Evolutionary conservation across 1,284 basidiomycete species (phyloP).

Genomic region (Ceraceosorus bombacis): DNA sequence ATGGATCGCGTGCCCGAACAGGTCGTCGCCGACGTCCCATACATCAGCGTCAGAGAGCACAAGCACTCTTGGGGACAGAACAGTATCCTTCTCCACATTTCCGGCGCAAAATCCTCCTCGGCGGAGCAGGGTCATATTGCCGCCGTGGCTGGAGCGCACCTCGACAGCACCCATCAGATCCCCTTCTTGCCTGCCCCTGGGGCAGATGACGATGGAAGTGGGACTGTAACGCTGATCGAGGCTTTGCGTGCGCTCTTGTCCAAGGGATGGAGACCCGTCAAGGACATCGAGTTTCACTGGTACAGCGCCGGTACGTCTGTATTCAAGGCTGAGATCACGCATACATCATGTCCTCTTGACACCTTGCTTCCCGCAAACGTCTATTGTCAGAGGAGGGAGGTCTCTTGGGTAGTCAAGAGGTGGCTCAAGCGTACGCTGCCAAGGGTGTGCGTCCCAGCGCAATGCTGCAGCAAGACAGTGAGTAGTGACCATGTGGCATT

Average conservation of each 20-base stretch:
- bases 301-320: not conserved
- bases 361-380: no score
- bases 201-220: slow-evolving; percentile 78
- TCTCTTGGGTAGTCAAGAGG: slow-evolving; percentile 86
- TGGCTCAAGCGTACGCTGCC: slow-evolving; percentile 69
- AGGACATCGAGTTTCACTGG: slow-evolving; percentile 86
- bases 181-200: slow-evolving; percentile 41
- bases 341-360: no score
- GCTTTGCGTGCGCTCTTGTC: slow-evolving; percentile 73
- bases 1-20: no score
- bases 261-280: slow-evolving; percentile 66
- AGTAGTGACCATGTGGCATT: slow-evolving; percentile 14
- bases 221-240: slow-evolving; percentile 84
- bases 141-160: slow-evolving; percentile 70
- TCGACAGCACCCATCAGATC: slow-evolving; percentile 59
- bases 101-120: slow-evolving; percentile 19
- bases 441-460: slow-evolving; percentile 62
- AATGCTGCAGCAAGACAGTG: slow-evolving; percentile 59
- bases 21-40: not conserved
- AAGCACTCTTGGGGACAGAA: slow-evolving; percentile 86
- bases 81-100: slow-evolving; percentile 58
- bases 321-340: no score
- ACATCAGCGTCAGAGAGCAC: slow-evolving; percentile 70
- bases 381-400: slow-evolving; percentile 72
- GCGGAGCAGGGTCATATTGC: slow-evolving; percentile 31